phyloP scores from a whole-genome alignment of 2,329 filamentous ascomycete genomes.

The Penicillium occitanis region DNA sequence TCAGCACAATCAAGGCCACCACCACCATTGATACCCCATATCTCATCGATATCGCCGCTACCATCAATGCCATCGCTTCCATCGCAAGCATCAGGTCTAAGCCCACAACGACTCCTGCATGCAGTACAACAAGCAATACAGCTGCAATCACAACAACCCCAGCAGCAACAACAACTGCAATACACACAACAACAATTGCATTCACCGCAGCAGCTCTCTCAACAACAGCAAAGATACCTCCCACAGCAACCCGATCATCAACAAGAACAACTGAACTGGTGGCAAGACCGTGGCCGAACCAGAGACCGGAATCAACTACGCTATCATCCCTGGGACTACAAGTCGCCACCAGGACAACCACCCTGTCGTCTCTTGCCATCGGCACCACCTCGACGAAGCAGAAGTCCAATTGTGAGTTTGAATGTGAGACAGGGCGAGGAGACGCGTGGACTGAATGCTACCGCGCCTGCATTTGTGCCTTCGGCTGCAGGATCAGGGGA shows the following conservation, averaged over 20 bases:
- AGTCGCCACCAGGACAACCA: not conserved
- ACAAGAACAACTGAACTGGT: not conserved
- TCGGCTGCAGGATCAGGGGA: not conserved
- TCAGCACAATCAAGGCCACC: not conserved
- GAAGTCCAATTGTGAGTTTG: not conserved
- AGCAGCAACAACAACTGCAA: not conserved
- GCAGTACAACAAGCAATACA: not conserved
- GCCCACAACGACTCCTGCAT: not conserved
- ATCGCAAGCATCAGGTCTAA: not conserved
- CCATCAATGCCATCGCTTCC: not conserved
- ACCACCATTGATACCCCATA: not conserved
- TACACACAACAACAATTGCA: not conserved
- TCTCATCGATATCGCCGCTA: not conserved
- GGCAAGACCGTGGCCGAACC: not conserved
- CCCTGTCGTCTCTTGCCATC: not conserved
- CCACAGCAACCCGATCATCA: not conserved
- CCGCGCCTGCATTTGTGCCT: not conserved
- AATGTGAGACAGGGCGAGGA: not conserved
- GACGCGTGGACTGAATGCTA: not conserved
- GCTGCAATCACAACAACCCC: not conserved
- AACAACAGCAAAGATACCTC: not conserved
- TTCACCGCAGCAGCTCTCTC: not conserved
- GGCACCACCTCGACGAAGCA: not conserved
- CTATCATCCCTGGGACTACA: not conserved
- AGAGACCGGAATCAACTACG: not conserved